Evolutionary conservation across 192 early-diverging fungal species (phyloP), one percentile per base, ranked within the genome.

Genomic region (Backusella luteola): DNA sequence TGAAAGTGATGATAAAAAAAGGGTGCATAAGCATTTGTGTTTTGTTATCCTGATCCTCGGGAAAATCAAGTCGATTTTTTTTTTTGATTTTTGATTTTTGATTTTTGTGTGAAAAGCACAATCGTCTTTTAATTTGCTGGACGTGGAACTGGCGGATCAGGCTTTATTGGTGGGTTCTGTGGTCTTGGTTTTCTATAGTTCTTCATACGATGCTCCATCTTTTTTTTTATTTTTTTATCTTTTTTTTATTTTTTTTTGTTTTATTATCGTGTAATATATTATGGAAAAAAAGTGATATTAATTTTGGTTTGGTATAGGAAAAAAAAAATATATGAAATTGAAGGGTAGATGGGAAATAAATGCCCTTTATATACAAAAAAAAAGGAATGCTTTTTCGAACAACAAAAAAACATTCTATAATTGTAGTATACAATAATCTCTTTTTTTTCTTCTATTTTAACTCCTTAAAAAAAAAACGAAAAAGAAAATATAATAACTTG

Each of bases 151-250:
- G 29, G 1, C 39, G 73, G 53, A 0, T 19, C n/a, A 41, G 73
- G 73, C 3, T 36, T 34, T 29, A 56, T 38, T 36, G 53, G 15
- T 26, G 73, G 73, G 21, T 74, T 74, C 19, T 74, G 73, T 39
- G 73, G 73, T 59, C 73, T 56, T 59, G 73, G 73, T 74, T 63
- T 74, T 39, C 56, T 74, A 39, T 26, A 6, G 12, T 74, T 74
- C 36, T 23, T 21, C 56, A 59, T 29, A 1, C 17, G 15, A 49
- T 49, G 15, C 19, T 19, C n/a, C 46, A 49, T 49, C 46, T 49
- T 63, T 63, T 29, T 26, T 63, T 32, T 32, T 32, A 32, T 63
- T 63, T 14, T 14, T 23, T 39, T 11, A 38, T 11, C 6, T 56
- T 56, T 56, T 56, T 0, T 23, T 11, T 56, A 3, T 32, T 32